Base-by-base conservation (phyloP, 139 green algal genomes). In the Deuterostichococcus epilithicus region DNA sequence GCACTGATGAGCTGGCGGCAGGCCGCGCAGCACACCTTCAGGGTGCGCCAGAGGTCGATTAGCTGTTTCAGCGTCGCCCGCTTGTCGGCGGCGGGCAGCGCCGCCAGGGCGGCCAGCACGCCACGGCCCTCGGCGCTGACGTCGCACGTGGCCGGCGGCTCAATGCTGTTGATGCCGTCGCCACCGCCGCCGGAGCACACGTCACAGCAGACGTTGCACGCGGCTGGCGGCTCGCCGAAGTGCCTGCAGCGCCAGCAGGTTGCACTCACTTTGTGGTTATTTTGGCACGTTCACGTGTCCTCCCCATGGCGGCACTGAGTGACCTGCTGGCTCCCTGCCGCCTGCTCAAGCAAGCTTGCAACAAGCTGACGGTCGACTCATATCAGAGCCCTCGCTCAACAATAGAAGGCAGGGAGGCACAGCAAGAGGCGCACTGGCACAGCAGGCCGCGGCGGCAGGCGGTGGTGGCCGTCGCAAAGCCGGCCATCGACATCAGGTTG, bases 21-120 rank as follows among this genome's bases (percentile, higher is more conserved):
- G n/a, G n/a, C n/a, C n/a, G n/a, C 42, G 30, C 5, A 26, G 33
- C 69, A 5, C 73, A 73, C 80, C 87, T 91, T 89, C 76, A 74
- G 73, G 68, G 60, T 63, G 5, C 84, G 80, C 86, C 85, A 91
- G 30, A 78, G 77, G 52, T 91, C 82, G n/a, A 92, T 33, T 33
- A 93, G 82, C 83, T 93, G 89, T 0, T 81, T 85, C 8, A 93
- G 77, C 15, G 89, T 92, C 34, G 81, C 78, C 5, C 86, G 82
- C 78, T 87, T 87, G 45, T 88, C 84, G 25, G 35, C 26, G 30
- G 73, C 71, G 2, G 76, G 69, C 70, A 72, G 68, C 0, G 8
- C 68, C 37, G 70, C 66, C 37, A 80, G 58, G 1, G 80, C 70
- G 0, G 75, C 42, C 25, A 80, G 15, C 35, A 81, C 45, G 47